Evolutionary conservation across 495 filamentous ascomycete species (phyloP), one percentile per base, ranked within the genome.

Genomic region (Entonaema liquescens): DNA sequence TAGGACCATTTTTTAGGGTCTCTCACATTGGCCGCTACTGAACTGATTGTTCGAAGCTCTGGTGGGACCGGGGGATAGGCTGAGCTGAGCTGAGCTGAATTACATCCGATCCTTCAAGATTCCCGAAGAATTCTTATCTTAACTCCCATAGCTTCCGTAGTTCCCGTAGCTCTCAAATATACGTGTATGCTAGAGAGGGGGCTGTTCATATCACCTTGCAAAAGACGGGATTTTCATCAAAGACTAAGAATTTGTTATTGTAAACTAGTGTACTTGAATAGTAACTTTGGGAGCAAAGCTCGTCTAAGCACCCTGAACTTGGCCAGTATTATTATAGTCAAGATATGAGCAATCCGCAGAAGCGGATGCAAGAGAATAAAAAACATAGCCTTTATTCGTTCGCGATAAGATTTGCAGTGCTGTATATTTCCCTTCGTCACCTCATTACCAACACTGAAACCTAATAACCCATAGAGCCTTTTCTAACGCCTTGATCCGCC

Each of bases 401-500:
- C 49, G 52, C 19, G 53, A 53, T 15, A 17, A 7, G 35, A 44
- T 26, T 4, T 25, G 7, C 38, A 38, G n/a, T 28, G 29, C 25
- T 57, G 19, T 40, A 23, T 7, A 28, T 53, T 23, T 42, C 33
- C 31, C 31, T 33, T 33, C 31, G 31, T 33, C n/a, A 29, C 26
- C 36, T 64, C 69, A 53, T 67, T 40, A 54, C 29, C 52, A 68
- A 68, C 64, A 49, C 55, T 60, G n/a, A 40, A 35, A 56, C 44
- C 64, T 9, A 40, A 28, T 31, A 62, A 50, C 21, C n/a, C 36
- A 40, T 19, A 29, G 28, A 29, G 9, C 36, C 42, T 67, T 62
- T 67, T 59, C n/a, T 62, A 71, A 71, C 69, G 63, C 69, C 69
- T 59, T 40, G 15, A 62, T 64, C 36, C 64, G 33, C 50, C 33